phyloP scores from a whole-genome alignment of 2,329 filamentous ascomycete species.

The Trichoderma brevicompactum region DNA sequence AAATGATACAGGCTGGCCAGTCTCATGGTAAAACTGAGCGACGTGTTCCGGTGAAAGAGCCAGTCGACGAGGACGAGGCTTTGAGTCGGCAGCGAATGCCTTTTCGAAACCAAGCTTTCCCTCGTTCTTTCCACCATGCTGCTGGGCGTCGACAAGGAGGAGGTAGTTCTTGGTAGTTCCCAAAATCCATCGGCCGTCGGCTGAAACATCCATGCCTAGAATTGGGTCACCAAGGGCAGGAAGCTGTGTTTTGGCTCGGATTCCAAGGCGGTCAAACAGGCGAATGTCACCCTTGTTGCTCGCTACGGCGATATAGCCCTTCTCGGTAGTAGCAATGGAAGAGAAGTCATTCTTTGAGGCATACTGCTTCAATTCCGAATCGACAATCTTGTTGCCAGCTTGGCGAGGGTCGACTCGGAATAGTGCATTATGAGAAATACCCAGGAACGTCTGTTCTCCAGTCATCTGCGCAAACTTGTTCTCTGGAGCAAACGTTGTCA shows the following conservation, averaged over 20 bases:
- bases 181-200: constrained; percentile 93
- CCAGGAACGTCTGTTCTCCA: constrained; percentile 90
- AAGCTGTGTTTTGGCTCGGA: constrained; percentile 96
- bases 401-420: constrained; percentile 93
- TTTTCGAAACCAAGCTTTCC: constrained; percentile 98
- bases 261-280: constrained; percentile 92
- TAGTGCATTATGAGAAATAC: constrained; percentile 88
- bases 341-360: constrained; percentile 97
- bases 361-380: constrained; percentile 93
- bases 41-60: constrained; percentile 89
- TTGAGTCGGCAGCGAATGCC: constrained; percentile 86
- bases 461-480: constrained; percentile 99
- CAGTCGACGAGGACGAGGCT: constrained; percentile 89
- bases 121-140: constrained; percentile 93
- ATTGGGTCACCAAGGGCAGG: constrained; percentile 95
- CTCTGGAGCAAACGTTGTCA: constrained; percentile 89
- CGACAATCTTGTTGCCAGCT: constrained; percentile 88
- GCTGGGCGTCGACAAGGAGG: constrained; percentile 86
- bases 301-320: constrained; percentile 94
- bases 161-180: constrained; percentile 94
- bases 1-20: constrained; percentile 81
- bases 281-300: constrained; percentile 98
- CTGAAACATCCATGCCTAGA: constrained; percentile 91
- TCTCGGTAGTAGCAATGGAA: constrained; percentile 88
- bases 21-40: constrained; percentile 97